Conservation (phyloP, 106 monocot genomes). For the Apostasia shenzhenica region DNA sequence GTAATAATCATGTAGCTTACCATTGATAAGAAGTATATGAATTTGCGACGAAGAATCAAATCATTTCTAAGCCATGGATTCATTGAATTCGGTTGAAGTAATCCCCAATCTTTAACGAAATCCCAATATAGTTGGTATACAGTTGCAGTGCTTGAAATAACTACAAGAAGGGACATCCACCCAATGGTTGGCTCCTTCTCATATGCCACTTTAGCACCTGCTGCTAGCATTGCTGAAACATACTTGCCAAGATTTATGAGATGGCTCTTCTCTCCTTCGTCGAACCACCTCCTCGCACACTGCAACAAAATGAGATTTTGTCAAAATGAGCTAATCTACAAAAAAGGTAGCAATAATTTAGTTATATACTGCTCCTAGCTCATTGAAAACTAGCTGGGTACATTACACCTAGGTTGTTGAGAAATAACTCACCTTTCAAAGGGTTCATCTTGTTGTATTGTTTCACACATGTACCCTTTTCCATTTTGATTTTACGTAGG, state of each 20-base stretch:
- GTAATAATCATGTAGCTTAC: constrained; percentile 20
- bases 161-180: constrained; percentile 56
- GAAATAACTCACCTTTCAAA: too few species aligned
- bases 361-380: not conserved
- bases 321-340: not conserved
- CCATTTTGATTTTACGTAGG: too few species aligned
- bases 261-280: constrained; percentile 67
- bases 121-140: constrained; percentile 97
- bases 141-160: constrained; percentile 73
- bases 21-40: constrained; percentile 90
- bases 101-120: constrained; percentile 95
- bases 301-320: constrained; percentile 9
- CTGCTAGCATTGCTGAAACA: constrained; percentile 79
- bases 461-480: too few species aligned
- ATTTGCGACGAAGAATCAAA: constrained; percentile 71
- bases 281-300: constrained; percentile 84
- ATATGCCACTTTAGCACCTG: constrained; percentile 76
- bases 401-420: not conserved
- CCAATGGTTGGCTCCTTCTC: constrained; percentile 76
- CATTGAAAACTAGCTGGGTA: not conserved
- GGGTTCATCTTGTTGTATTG: too few species aligned
- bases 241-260: constrained; percentile 74
- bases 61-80: constrained; percentile 97
- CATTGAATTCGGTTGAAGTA: constrained; percentile 73
- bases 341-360: too few species aligned